Percentiles rank a stretch among this genome's conserved stretches.
phyloP scores from a whole-genome alignment of 495 filamentous ascomycete genomes.

The Podospora bellae-mahoneyi region DNA sequence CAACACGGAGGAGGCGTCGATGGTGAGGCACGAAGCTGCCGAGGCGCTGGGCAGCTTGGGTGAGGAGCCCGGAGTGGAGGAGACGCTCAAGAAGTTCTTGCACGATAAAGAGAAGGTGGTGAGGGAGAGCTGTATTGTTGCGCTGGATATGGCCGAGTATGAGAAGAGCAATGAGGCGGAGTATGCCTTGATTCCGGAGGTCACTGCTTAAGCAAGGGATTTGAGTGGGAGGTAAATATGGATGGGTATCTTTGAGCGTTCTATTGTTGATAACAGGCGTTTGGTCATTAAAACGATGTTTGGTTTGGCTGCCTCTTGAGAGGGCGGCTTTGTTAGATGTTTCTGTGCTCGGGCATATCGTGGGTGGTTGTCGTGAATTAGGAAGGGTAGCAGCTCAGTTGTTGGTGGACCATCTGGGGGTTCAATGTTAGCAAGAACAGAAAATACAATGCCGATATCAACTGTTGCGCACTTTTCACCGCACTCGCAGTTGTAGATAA shows the following conservation, averaged over 20 bases:
- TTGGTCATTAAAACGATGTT: slow-evolving; percentile 23
- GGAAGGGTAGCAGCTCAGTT: slow-evolving; percentile 20
- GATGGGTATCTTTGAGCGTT: slow-evolving; percentile 7
- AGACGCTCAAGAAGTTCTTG: slow-evolving; percentile 75
- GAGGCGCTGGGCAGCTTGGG: slow-evolving; percentile 96
- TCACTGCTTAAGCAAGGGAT: slow-evolving; percentile 30
- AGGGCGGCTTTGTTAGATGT: slow-evolving; percentile 10
- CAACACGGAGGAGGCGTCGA: slow-evolving; percentile 76
- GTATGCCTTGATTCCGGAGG: slow-evolving; percentile 82
- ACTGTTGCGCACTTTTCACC: slow-evolving; percentile 69
- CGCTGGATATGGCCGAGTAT: slow-evolving; percentile 96
- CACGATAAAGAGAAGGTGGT: slow-evolving; percentile 91
- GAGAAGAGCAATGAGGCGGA: slow-evolving; percentile 86
- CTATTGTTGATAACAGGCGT: slow-evolving; percentile 13
- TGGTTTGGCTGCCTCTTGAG: slow-evolving; percentile 8
- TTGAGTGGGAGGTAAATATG: slow-evolving; percentile 13
- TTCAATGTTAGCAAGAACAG: slow-evolving; percentile 28
- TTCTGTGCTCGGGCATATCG: slow-evolving; percentile 8
- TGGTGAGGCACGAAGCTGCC: slow-evolving; percentile 97
- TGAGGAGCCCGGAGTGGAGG: slow-evolving; percentile 88
- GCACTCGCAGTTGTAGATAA: slow-evolving; percentile 84
- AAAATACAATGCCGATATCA: not conserved
- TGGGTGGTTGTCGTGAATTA: slow-evolving; percentile 2
- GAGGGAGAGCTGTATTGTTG: slow-evolving; percentile 89
- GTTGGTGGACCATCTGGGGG: slow-evolving; percentile 47